Percentiles rank a stretch among this genome's conserved stretches.
These are phyloP conservation scores for Geotrichum reessii DNA, from an alignment of 1,139 yeast genomes.

Conservation along the genomic window DNA sequence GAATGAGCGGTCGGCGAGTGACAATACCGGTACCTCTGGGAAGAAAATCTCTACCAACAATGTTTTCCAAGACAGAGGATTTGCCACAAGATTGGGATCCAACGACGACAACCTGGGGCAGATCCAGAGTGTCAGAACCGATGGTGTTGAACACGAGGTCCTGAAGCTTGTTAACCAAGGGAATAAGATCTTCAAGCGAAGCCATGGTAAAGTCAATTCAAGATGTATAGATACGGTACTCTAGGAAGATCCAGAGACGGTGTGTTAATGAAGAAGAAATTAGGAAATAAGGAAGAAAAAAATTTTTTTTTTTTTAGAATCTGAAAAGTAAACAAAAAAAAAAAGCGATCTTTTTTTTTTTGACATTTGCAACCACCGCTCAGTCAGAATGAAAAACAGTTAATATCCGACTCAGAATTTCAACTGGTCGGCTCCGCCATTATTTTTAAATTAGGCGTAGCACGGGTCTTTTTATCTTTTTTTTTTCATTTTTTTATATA, in stretches of 20 bases:
- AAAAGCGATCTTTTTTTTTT: not conserved
- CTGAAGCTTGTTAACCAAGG: constrained; percentile 49
- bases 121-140: constrained; percentile 56
- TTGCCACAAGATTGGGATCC: constrained; percentile 82
- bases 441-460: too few relatives aligned
- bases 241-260: not conserved
- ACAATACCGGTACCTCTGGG: constrained; percentile 85
- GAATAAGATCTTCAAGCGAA: constrained; percentile 69
- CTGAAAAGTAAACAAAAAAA: not conserved
- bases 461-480: too few relatives aligned
- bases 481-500: too few relatives aligned
- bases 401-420: not conserved
- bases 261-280: not conserved
- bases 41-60: constrained; percentile 72
- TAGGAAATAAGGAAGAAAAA: not conserved
- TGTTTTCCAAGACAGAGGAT: constrained; percentile 72
- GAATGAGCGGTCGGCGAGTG: constrained; percentile 68
- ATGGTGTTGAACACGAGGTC: constrained; percentile 47
- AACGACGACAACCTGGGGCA: constrained; percentile 80
- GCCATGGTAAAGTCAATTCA: constrained; percentile 38
- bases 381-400: not conserved
- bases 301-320: not conserved
- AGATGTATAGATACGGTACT: not conserved
- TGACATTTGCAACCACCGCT: not conserved
- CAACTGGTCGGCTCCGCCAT: too few relatives aligned